These are phyloP conservation scores for Colletotrichum eremochloae DNA, from an alignment of 2,329 filamentous ascomycete genomes.

Conservation along the genomic window DNA sequence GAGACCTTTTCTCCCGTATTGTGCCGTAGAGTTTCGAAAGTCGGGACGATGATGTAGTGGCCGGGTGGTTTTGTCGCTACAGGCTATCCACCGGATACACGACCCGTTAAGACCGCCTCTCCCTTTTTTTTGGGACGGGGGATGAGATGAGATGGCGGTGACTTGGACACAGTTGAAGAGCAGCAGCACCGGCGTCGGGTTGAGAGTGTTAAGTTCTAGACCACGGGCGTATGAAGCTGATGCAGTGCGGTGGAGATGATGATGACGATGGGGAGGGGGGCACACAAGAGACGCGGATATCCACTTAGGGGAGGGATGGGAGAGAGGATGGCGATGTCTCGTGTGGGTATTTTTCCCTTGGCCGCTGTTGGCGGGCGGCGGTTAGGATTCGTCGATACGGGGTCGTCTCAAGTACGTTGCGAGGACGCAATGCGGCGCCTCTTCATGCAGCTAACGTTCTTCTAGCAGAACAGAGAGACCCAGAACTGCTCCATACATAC, in stretches of 20 bases:
- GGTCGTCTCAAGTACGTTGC: constrained; percentile 38
- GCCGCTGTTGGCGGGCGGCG: constrained; percentile 25
- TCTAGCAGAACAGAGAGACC: not conserved
- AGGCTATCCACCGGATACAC: constrained; percentile 6
- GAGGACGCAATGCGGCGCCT: constrained; percentile 32
- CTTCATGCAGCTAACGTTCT: constrained; percentile 34
- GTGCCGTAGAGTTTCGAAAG: constrained; percentile 35
- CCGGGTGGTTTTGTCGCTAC: constrained; percentile 17
- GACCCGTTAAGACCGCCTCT: not conserved
- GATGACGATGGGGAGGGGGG: not conserved
- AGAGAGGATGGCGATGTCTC: not conserved
- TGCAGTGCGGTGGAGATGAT: constrained; percentile 18
- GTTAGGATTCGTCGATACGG: constrained; percentile 10
- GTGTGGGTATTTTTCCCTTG: not conserved
- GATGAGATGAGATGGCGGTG: not conserved
- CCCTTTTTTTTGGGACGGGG: too few species aligned
- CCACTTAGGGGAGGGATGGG: not conserved
- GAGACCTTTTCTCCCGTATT: not conserved
- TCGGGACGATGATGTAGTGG: constrained; percentile 31
- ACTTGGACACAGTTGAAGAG: not conserved
- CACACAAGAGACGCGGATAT: constrained; percentile 19
- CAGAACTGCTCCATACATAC: too few species aligned
- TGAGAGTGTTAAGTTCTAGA: constrained; percentile 21
- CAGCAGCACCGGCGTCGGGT: not conserved
- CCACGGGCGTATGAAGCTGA: constrained; percentile 19